Percentiles rank a stretch among this genome's conserved stretches.
These are phyloP conservation scores for Erythrophleum fordii DNA, from an alignment of 306 rosid genomes.

Conservation along the genomic window DNA sequence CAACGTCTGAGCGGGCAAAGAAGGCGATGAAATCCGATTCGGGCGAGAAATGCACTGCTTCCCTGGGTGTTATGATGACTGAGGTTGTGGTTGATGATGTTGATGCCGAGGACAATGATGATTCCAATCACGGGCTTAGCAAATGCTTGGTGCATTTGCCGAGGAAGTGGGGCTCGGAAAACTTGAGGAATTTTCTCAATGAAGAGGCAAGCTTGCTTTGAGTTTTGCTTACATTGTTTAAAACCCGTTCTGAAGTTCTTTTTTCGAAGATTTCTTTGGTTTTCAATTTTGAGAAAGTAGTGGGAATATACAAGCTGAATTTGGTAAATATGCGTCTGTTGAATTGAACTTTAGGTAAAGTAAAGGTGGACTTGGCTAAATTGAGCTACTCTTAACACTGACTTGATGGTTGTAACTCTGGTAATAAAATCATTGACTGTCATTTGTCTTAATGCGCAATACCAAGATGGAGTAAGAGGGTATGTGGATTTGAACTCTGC, in stretches of 20 bases:
- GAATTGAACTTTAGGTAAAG: background rate
- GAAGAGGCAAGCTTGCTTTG: constrained; percentile 55
- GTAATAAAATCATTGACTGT: background rate
- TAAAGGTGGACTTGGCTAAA: background rate
- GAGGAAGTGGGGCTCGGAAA: constrained; percentile 73
- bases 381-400: background rate
- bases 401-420: background rate
- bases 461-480: background rate
- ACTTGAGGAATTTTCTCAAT: constrained; percentile 57
- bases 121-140: constrained; percentile 47
- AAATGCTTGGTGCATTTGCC: constrained; percentile 90
- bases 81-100: constrained; percentile 61
- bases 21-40: constrained; percentile 56
- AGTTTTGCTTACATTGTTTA: background rate
- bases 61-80: constrained; percentile 72
- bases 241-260: background rate
- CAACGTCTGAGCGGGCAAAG: constrained; percentile 85
- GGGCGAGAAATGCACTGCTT: constrained; percentile 21
- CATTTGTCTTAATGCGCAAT: background rate
- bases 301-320: background rate
- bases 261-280: background rate
- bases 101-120: constrained; percentile 32
- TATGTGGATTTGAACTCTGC: background rate
- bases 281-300: background rate
- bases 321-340: background rate